Base-by-base conservation (phyloP, 208 protist genomes). In the Crithidia brevicula region DNA sequence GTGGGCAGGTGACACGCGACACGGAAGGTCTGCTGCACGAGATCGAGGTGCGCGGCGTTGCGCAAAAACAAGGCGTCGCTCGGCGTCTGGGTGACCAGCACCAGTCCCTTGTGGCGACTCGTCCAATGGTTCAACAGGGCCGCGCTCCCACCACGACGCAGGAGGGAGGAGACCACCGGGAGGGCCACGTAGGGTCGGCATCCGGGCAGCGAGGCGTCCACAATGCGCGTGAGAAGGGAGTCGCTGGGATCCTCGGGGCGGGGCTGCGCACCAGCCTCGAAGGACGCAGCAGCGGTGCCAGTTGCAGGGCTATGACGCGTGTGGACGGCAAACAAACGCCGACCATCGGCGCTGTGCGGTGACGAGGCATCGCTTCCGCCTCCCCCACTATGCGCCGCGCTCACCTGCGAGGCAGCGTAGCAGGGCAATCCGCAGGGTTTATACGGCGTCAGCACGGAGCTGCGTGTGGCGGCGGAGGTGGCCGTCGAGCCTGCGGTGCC, bases 351-450 rank as follows among this genome's bases (percentile, higher is more conserved):
- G 30, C 42, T 36, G 27, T 33, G 23, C 18, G 5, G n/a, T 25
- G 0, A 2, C n/a, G 11, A 27, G 46, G 9, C 22, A 33, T 20
- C 25, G 31, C 43, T 30, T 18, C 38, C 9, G 25, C 20, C 40
- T 11, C 25, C 16, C 7, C 23, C 36, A 23, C 46, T 27, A 2
- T 38, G n/a, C 23, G 54, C 68, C 23, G 73, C 72, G 15, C 33
- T 28, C 10, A 88, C 67, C 67, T 91, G 87, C 4, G 77, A 85
- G 18, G 70, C 54, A 5, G 83, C 54, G 60, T 87, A 90, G 58
- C 81, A 85, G 8, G 82, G 84, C 13, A 93, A 70, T 6, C 87
- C 87, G 57, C 59, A 71, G 0, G 87, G 87, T 43, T 93, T 93
- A 71, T 90, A 89, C 1, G 77, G 67, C 5, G 85, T 76, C 51